phyloP scores from a whole-genome alignment of 768 basidiomycete genomes.

The Suillus paluster region DNA sequence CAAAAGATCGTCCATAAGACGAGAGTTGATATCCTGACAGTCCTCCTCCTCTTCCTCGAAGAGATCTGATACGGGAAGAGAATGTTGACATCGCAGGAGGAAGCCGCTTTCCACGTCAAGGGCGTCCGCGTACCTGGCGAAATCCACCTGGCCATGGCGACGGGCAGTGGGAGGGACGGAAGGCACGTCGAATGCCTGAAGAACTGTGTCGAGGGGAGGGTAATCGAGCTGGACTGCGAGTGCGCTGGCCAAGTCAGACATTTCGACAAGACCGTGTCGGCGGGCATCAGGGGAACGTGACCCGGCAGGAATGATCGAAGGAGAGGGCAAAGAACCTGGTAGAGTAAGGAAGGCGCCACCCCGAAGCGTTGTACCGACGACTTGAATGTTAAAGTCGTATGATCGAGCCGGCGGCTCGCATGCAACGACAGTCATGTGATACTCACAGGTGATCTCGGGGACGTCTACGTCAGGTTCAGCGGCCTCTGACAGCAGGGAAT shows the following conservation, averaged over 20 bases:
- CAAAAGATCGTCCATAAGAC: not conserved
- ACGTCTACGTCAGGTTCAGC: not conserved
- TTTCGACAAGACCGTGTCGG: constrained; percentile 1
- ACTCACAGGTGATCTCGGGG: not conserved
- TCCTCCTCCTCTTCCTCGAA: not conserved
- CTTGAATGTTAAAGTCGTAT: constrained; percentile 1
- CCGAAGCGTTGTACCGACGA: not conserved
- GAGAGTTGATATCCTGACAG: not conserved
- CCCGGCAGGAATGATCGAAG: not conserved
- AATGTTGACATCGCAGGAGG: not conserved
- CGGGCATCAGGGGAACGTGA: not conserved
- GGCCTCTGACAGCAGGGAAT: not conserved
- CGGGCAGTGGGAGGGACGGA: not conserved
- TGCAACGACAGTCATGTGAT: not conserved
- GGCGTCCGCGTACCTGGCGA: not conserved
- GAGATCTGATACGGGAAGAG: not conserved
- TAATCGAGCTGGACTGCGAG: not conserved
- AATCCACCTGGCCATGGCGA: constrained; percentile 1
- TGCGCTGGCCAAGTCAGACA: not conserved
- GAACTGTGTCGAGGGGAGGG: not conserved
- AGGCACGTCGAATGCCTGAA: not conserved
- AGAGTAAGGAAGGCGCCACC: not conserved
- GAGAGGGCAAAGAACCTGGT: not conserved
- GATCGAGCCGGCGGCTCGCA: not conserved
- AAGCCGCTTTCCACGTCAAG: not conserved